Evolutionary conservation across 345 rosid genomes (phyloP).

Genomic region (Gossypium stocksii): DNA sequence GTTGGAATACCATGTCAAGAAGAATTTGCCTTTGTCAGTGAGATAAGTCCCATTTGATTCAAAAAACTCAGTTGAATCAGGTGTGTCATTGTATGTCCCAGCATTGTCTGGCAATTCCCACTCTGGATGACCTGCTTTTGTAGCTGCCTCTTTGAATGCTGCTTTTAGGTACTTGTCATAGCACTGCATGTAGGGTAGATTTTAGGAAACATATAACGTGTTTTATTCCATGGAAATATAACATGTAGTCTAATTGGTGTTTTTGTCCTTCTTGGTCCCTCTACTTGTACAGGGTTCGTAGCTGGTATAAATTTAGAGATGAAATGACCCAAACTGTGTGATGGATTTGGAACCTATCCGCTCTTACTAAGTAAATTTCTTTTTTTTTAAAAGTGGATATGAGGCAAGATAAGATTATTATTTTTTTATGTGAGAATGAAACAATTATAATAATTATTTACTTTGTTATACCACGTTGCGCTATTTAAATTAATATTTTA

Average conservation of each 20-base stretch:
- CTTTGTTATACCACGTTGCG: too few species aligned
- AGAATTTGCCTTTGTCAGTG: conserved; percentile 57
- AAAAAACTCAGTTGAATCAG: conserved; percentile 60
- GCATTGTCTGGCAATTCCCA: conserved; percentile 73
- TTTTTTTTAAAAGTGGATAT: too few species aligned
- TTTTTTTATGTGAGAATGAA: too few species aligned
- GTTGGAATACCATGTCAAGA: conserved; percentile 74
- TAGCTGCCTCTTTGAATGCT: conserved; percentile 63
- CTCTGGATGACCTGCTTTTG: conserved; percentile 61
- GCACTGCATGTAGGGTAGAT: conserved; percentile 38
- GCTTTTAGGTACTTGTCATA: conserved; percentile 59
- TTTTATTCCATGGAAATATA: not conserved
- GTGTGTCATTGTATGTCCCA: conserved; percentile 57
- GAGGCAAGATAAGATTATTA: fast-evolving
- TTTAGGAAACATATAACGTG: not conserved
- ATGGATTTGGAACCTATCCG: too few species aligned
- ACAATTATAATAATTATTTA: too few species aligned
- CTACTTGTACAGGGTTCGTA: not conserved
- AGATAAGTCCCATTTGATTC: conserved; percentile 51
- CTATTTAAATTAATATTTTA: too few species aligned
- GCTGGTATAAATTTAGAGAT: not conserved
- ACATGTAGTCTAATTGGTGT: not conserved
- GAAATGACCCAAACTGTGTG: too few species aligned
- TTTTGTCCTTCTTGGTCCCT: not conserved
- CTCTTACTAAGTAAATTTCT: too few species aligned